Evolutionary conservation across 2,329 filamentous ascomycete species (phyloP).

Genomic region (Aureobasidium subglaciale): DNA sequence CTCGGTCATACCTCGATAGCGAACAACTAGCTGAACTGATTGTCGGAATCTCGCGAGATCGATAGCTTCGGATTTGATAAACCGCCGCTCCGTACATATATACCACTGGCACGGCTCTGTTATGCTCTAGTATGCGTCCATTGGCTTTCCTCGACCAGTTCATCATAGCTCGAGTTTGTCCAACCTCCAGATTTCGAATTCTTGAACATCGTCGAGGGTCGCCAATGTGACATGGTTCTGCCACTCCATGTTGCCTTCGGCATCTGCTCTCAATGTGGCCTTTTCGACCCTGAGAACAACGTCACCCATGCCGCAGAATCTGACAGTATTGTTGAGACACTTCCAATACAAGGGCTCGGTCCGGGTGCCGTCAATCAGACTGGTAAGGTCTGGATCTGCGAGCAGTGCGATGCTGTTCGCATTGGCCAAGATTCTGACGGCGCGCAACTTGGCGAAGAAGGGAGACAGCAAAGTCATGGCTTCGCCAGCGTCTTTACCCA

Average conservation of each 20-base stretch:
- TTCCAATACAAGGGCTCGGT: conserved; percentile 29
- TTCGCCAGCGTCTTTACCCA: conserved; percentile 43
- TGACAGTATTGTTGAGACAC: conserved; percentile 26
- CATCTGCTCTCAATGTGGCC: conserved; percentile 17
- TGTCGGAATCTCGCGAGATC: too few species aligned
- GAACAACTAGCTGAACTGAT: too few species aligned
- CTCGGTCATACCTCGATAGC: too few species aligned
- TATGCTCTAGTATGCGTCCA: too few species aligned
- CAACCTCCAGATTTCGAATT: conserved; percentile 40
- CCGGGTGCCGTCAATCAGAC: conserved; percentile 23
- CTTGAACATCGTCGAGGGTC: conserved; percentile 30
- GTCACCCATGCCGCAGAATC: conserved; percentile 35
- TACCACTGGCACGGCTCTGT: too few species aligned
- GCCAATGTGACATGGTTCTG: conserved; percentile 27
- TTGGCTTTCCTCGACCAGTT: neutral
- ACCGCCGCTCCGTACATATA: neutral
- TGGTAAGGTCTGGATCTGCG: conserved; percentile 15
- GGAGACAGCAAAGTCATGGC: conserved; percentile 31
- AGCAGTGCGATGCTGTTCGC: conserved; percentile 22
- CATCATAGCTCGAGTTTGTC: conserved; percentile 28
- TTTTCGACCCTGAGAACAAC: conserved; percentile 32
- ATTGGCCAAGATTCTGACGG: conserved; percentile 34
- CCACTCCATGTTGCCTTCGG: conserved; percentile 21
- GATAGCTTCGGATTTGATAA: too few species aligned
- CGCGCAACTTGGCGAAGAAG: conserved; percentile 33